phyloP scores from a whole-genome alignment of 768 basidiomycete genomes.

The Russula brevipes region DNA sequence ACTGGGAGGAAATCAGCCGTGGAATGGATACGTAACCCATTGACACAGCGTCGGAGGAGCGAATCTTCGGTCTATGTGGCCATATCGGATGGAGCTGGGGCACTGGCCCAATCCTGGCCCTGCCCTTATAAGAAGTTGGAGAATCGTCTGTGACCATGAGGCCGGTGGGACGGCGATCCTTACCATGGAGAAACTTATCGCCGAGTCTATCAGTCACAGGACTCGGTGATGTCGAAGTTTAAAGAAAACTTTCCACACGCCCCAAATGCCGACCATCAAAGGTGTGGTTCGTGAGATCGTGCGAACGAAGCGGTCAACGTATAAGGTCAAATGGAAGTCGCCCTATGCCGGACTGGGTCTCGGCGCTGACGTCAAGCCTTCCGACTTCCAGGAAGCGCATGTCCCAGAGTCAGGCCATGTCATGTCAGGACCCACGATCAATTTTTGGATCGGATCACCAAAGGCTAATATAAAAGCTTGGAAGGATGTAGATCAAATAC shows the following conservation, averaged over 20 bases:
- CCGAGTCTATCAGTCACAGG: conserved; percentile 9
- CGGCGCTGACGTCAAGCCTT: conserved; percentile 23
- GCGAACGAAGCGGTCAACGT: conserved; percentile 10
- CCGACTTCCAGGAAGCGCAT: conserved; percentile 17
- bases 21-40: conserved; percentile 19
- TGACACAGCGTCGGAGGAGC: conserved; percentile 13
- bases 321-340: conserved; percentile 24
- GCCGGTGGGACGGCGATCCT: conserved; percentile 7
- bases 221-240: background rate
- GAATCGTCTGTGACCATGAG: background rate
- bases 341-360: conserved; percentile 14
- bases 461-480: conserved; percentile 23
- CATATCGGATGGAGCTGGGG: conserved; percentile 1
- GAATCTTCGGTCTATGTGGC: conserved; percentile 17
- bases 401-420: conserved; percentile 8
- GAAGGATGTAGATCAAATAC: conserved; percentile 13
- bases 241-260: conserved; percentile 7
- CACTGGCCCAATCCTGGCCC: too few relatives aligned
- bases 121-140: background rate
- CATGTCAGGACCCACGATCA: conserved; percentile 23
- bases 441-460: conserved; percentile 25
- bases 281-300: conserved; percentile 10
- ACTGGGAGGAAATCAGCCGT: conserved; percentile 12
- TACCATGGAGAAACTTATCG: conserved; percentile 5
- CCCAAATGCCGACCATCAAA: conserved; percentile 2